Evolutionary conservation across 768 basidiomycete genomes (phyloP), one percentile per base, ranked within the genome.

Genomic region (Panaeolus papilionaceus): DNA sequence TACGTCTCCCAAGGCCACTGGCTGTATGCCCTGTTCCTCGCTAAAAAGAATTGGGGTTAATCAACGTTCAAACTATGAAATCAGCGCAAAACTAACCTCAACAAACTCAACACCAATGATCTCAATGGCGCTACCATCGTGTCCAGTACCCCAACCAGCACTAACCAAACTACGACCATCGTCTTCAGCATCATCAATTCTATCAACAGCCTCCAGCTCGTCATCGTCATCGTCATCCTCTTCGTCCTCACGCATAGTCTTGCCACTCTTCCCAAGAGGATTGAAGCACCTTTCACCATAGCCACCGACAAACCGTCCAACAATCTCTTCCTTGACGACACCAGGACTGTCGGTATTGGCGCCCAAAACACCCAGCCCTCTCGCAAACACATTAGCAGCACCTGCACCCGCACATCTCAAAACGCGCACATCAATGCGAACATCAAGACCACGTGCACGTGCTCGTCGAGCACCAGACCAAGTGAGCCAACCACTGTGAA

Each of bases 71-170:
- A 51, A 26, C 47, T 4, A 40, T 26, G 11, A 66, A 64, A 11
- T 38, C 11, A 69, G 65, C 49, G 26, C 54, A 70, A 71, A 5
- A 74, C 87, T 40, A 69, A 92, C 92, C 82, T 88, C 81, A 61
- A 88, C 84, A 73, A 91, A 88, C 70, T 87, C 82, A 18, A 87
- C 90, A 28, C 80, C 81, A 18, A 93, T 75, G 64, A 93, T 84
- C 79, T 92, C 92, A 71, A 92, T 84, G 28, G 89, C 91, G 71
- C 89, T 88, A 28, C 92, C 92, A 68, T 92, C 92, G 69, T 93
- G 92, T 2, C 89, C 88, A 70, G 85, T 87, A n/a, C 92, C 91
- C 92, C 92, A 92, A 0, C 86, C 86, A 9, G 86, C 89, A 75
- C 90, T 91, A n/a, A 84, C 79, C 71, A 91, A 77, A 10, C 83